These are phyloP conservation scores for Plenodomus lindquistii DNA, from an alignment of 2,329 filamentous ascomycete species.

Conservation along the genomic window DNA sequence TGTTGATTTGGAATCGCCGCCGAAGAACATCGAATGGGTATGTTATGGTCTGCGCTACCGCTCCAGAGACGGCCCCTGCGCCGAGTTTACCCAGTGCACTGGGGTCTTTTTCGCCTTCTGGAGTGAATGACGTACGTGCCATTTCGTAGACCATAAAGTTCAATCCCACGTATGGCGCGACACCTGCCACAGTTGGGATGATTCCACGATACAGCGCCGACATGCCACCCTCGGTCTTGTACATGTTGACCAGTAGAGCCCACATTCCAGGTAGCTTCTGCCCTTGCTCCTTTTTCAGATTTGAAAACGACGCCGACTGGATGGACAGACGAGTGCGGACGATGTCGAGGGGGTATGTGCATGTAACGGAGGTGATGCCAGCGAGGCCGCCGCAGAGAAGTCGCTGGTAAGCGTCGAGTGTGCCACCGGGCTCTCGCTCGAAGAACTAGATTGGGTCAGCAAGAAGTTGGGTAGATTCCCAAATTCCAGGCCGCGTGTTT, in stretches of 20 bases:
- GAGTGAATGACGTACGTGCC: conserved; percentile 80
- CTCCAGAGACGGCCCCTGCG: conserved; percentile 92
- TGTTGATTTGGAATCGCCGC: conserved; percentile 96
- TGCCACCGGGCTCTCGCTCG: conserved; percentile 72
- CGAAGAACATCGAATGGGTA: conserved; percentile 97
- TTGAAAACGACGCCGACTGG: conserved; percentile 92
- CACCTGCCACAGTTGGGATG: conserved; percentile 88
- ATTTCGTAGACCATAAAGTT: conserved; percentile 99
- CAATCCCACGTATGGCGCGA: conserved; percentile 93
- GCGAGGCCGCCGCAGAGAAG: conserved; percentile 89
- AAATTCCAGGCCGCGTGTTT: not conserved
- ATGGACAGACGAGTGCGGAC: conserved; percentile 94
- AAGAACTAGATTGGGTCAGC: conserved; percentile 63
- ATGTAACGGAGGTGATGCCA: conserved; percentile 91
- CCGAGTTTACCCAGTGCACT: conserved; percentile 77
- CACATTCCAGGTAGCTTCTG: conserved; percentile 87
- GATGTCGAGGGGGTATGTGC: conserved; percentile 96
- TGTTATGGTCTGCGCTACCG: conserved; percentile 94
- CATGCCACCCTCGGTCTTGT: conserved; percentile 85
- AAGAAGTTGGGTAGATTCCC: not conserved
- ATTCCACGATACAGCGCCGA: conserved; percentile 91
- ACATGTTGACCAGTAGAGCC: conserved; percentile 79
- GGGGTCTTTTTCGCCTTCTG: conserved; percentile 84
- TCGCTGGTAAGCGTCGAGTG: conserved; percentile 73
- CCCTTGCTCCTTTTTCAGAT: conserved; percentile 57